Base-by-base conservation (phyloP, 202 grass and related monocot genomes). In the Miscanthus sacchariflorus region DNA sequence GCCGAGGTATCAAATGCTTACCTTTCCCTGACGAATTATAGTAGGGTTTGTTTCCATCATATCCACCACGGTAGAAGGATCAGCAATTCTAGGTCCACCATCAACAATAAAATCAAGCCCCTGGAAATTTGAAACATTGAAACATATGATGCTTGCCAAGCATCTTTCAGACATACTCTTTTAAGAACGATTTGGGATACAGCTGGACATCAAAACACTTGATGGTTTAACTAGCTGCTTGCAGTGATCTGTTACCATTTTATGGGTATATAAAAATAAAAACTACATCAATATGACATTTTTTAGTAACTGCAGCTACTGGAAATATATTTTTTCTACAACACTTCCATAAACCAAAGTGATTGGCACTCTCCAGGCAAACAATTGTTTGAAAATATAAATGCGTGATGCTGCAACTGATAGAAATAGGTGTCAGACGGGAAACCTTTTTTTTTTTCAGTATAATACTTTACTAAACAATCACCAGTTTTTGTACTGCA, bases 21-120 rank as follows among this genome's bases (percentile, higher is more conserved):
- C 92, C 96, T 99, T 96, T 70, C 92, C 96, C 23, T 95, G 94
- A 69, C 93, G 91, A 93, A 96, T 86, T 78, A 99, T 78, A 64
- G 91, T 96, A 84, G 97, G 91, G 44, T 84, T 39, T 70, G 80
- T 89, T 89, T 90, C 84, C 8, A 81, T 96, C 97, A 96, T 95
- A 84, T 99, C 97, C 82, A 99, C 94, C 18, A 99, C 89, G 21
- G 97, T 99, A 42, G 97, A 99, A 75, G 94, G 97, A 49, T 99
- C 94, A 78, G 91, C 92, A 70, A 90, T 86, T 96, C 94, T 96
- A 48, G 90, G 68, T 86, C 93, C 94, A 67, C 95, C 91, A 72
- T 96, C 93, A 79, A 99, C 86, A 92, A 99, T 89, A 92, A 99
- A 99, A 92, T 99, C 97, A 63, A 99, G 88, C 54, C 97, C 97